These are phyloP conservation scores for Exophiala sideris DNA, from an alignment of 2,329 filamentous ascomycete species.

Conservation along the genomic window DNA sequence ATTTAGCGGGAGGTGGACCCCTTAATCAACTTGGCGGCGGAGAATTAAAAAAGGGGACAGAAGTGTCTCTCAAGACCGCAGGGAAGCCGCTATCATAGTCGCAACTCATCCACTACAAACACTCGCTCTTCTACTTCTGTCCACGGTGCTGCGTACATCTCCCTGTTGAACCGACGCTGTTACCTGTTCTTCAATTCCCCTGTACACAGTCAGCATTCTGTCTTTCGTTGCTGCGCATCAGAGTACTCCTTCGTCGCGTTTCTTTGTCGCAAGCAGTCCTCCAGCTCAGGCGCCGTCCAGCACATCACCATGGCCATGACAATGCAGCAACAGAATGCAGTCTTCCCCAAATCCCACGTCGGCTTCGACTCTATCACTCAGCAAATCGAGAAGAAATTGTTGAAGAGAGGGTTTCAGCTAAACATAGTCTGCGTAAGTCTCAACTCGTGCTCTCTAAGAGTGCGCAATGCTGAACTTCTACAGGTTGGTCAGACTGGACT, in stretches of 20 bases:
- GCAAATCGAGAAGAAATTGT: slow-evolving; percentile 98
- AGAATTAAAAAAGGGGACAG: slow-evolving; percentile 19
- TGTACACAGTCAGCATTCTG: slow-evolving; percentile 1
- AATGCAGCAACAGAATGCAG: slow-evolving; percentile 44
- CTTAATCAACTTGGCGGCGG: slow-evolving; percentile 9
- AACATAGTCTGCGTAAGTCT: slow-evolving; percentile 97
- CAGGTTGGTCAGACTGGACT: slow-evolving; percentile 87
- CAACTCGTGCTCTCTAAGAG: not conserved
- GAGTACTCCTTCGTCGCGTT: not conserved
- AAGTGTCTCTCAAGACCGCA: slow-evolving; percentile 8
- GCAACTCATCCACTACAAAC: slow-evolving; percentile 11
- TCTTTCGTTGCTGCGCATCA: not conserved
- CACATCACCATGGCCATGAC: slow-evolving; percentile 25
- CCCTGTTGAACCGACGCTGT: too few species aligned
- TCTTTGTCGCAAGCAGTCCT: too few species aligned
- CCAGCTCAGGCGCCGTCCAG: too few species aligned
- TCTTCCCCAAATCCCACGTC: slow-evolving; percentile 95
- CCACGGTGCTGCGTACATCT: too few species aligned
- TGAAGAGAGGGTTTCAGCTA: slow-evolving; percentile 99
- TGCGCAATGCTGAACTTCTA: not conserved
- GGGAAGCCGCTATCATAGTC: slow-evolving; percentile 24
- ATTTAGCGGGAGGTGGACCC: too few species aligned
- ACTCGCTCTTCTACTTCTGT: too few species aligned
- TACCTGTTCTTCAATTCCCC: not conserved
- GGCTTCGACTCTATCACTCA: slow-evolving; percentile 99